phyloP scores from a whole-genome alignment of 331 rosid genomes.

The Prunus yedoensis region DNA sequence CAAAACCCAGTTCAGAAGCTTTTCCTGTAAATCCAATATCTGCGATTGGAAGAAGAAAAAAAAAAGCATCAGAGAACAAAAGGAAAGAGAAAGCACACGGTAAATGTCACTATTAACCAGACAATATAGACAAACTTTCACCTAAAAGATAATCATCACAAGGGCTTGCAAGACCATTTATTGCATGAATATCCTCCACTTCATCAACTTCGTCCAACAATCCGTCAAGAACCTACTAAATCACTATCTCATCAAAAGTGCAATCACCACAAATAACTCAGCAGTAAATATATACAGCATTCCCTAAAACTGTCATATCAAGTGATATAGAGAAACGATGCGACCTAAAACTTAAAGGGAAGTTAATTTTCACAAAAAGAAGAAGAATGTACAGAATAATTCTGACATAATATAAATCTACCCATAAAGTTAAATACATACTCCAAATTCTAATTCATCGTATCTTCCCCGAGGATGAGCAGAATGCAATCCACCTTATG shows the following conservation, averaged over 20 bases:
- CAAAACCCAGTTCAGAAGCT: constrained; percentile 40
- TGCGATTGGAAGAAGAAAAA: constrained; percentile 23
- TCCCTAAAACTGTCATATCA: background rate
- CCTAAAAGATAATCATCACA: constrained; percentile 81
- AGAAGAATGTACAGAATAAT: constrained; percentile 2
- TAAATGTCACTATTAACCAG: constrained; percentile 1
- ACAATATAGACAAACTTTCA: constrained; percentile 21
- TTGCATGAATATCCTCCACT: constrained; percentile 63
- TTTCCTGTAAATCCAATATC: constrained; percentile 67
- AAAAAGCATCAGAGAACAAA: constrained; percentile 7
- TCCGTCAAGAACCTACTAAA: constrained; percentile 80
- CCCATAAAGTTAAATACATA: constrained; percentile 45
- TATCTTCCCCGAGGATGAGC: constrained; percentile 49
- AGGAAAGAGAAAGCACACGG: constrained; percentile 8
- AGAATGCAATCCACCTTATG: constrained; percentile 65
- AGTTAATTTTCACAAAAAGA: constrained; percentile 15
- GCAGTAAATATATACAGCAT: background rate
- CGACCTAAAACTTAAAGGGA: constrained; percentile 10
- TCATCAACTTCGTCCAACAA: constrained; percentile 77
- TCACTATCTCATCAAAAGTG: constrained; percentile 37
- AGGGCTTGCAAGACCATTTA: constrained; percentile 54
- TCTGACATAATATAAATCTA: constrained; percentile 31
- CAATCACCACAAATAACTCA: constrained; percentile 8
- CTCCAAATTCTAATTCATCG: constrained; percentile 70
- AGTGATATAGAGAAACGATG: background rate